Conservation (phyloP, 768 basidiomycete genomes). For the Trametes gibbosa region DNA sequence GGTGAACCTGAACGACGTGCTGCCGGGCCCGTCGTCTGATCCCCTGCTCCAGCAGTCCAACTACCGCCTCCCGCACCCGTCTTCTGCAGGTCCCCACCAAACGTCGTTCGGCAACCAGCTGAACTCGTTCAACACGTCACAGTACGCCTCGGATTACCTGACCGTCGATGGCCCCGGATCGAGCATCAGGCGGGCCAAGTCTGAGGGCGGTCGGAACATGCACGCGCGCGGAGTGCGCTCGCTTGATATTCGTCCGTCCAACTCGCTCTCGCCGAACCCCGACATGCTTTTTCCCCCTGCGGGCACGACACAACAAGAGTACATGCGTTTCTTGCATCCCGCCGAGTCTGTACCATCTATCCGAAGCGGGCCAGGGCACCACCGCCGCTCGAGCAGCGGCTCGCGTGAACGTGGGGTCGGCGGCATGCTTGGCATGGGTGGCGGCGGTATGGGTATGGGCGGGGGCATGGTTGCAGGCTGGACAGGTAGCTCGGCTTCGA, state of each 20-base stretch:
- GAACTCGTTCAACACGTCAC: conserved; percentile 11
- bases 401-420: conserved; percentile 33
- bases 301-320: conserved; percentile 40
- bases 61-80: conserved; percentile 20
- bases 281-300: conserved; percentile 26
- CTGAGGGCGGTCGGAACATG: conserved; percentile 41
- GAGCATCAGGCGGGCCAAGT: conserved; percentile 48
- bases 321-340: conserved; percentile 43
- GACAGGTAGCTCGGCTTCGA: conserved; percentile 23
- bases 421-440: conserved; percentile 11
- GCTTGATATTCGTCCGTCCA: conserved; percentile 55
- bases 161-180: conserved; percentile 34
- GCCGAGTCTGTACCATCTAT: conserved; percentile 36
- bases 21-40: conserved; percentile 27
- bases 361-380: conserved; percentile 34
- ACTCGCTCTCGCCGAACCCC: conserved; percentile 13
- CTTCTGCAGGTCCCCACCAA: conserved; percentile 28
- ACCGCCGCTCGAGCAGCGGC: conserved; percentile 41
- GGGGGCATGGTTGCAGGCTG: conserved; percentile 19
- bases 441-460: conserved; percentile 10
- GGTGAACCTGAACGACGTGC: conserved; percentile 42
- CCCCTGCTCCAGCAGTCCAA: conserved; percentile 8
- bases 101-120: conserved; percentile 23
- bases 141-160: conserved; percentile 28
- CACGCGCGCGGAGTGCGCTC: conserved; percentile 54